phyloP scores from a whole-genome alignment of 2,329 filamentous ascomycete species.

The Ophiosphaerella narmari region DNA sequence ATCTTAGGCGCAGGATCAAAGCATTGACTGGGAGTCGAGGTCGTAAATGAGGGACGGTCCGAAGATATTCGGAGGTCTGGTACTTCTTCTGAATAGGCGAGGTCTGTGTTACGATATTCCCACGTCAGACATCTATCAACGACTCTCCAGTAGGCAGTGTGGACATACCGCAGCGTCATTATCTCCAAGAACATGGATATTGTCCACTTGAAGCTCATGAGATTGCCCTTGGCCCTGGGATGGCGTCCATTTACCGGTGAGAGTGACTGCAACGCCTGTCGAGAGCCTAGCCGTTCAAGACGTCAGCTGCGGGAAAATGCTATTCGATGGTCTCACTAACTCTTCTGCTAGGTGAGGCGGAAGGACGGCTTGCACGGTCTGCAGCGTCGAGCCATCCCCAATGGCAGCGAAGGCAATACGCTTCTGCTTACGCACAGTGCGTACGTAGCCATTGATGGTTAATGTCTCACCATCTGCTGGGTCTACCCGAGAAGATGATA shows the following conservation, averaged over 20 bases:
- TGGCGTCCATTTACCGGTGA: constrained; percentile 76
- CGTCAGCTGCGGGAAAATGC: constrained; percentile 16
- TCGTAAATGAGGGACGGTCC: constrained; percentile 85
- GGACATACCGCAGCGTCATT: constrained; percentile 76
- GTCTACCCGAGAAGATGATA: constrained; percentile 53
- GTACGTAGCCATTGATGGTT: constrained; percentile 74
- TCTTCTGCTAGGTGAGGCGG: constrained; percentile 71
- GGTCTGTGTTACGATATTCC: constrained; percentile 58
- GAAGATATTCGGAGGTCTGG: constrained; percentile 85
- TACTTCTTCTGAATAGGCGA: constrained; percentile 98
- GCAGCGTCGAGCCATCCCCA: constrained; percentile 82
- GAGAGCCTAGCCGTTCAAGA: constrained; percentile 64
- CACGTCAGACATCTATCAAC: constrained; percentile 17
- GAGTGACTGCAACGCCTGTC: constrained; percentile 77
- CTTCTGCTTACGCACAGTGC: constrained; percentile 87
- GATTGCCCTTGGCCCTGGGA: constrained; percentile 72
- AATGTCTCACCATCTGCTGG: constrained; percentile 30
- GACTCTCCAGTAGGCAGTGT: neutral
- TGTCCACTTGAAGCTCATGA: constrained; percentile 78
- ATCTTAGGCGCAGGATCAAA: constrained; percentile 79
- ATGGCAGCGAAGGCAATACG: constrained; percentile 80
- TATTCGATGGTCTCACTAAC: constrained; percentile 57
- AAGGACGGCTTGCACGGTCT: constrained; percentile 80
- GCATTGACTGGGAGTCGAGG: constrained; percentile 80
- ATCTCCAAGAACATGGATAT: constrained; percentile 72